Conservation (phyloP, 768 basidiomycete species). For the Dioszegia hungarica region DNA sequence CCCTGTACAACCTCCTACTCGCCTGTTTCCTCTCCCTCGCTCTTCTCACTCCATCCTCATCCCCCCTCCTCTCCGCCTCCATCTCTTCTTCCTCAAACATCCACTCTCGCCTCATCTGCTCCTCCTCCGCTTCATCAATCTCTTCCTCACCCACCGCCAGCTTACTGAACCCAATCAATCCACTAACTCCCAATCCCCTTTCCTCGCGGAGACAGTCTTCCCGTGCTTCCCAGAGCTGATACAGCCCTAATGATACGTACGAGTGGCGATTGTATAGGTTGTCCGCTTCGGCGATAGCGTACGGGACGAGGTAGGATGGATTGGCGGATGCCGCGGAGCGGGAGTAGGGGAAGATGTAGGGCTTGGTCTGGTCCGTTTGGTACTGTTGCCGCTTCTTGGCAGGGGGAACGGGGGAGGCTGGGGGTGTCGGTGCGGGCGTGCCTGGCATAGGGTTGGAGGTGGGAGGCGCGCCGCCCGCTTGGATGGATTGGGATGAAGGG, state of each 20-base stretch:
- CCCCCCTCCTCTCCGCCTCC: conserved; percentile 50
- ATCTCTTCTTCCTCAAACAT: conserved; percentile 59
- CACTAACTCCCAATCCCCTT: conserved; percentile 67
- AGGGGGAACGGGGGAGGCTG: conserved; percentile 52
- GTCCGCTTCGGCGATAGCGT: conserved; percentile 93
- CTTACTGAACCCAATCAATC: conserved; percentile 41
- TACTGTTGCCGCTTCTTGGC: conserved; percentile 94
- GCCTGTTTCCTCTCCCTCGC: conserved; percentile 50
- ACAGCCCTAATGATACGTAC: conserved; percentile 78
- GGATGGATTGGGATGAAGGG: conserved; percentile 4
- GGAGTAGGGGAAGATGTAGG: conserved; percentile 94
- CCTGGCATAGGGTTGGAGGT: conserved; percentile 53
- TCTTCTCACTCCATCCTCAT: conserved; percentile 28
- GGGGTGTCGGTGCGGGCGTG: conserved; percentile 87
- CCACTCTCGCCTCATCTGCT: conserved; percentile 38
- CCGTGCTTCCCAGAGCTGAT: conserved; percentile 91
- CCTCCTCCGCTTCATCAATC: conserved; percentile 37
- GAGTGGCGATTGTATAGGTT: conserved; percentile 82
- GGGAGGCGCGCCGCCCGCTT: background rate
- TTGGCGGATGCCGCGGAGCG: conserved; percentile 54
- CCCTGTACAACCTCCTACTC: conserved; percentile 76
- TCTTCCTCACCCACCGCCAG: conserved; percentile 29
- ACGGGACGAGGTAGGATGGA: conserved; percentile 73
- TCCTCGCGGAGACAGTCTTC: conserved; percentile 93
- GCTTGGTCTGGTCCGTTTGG: conserved; percentile 89